Base-by-base conservation (phyloP, 2,329 filamentous ascomycete genomes). In the Ascosphaera apis region DNA sequence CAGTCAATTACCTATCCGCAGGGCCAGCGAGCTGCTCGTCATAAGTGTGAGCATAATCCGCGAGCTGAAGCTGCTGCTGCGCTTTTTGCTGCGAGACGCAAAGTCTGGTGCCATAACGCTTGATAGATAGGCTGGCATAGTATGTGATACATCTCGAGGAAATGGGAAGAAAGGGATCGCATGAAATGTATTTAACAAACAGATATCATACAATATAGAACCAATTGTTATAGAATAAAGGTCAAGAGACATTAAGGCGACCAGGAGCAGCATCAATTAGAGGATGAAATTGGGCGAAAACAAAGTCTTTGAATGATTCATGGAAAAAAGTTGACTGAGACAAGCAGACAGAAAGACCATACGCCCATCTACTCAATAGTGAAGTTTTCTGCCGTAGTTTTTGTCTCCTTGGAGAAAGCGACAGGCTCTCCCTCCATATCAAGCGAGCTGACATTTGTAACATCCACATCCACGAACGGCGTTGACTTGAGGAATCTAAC, bases 381-480 rank as follows among this genome's bases (percentile, higher is more conserved):
- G 49, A 55, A 61, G 31, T 53, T 53, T 38, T 62, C 58, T 5
- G 56, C 53, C 40, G 56, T 47, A 33, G 55, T 58, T 43, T 55
- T 58, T 35, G 61, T 44, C 19, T 56, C 54, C 51, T 62, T 62
- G 28, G 56, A 56, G 45, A 58, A 62, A 3, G 50, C 49, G 23
- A 59, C 51, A 19, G 49, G 51, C 41, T 62, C 55, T 18, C 55
- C 57, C 35, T 55, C 55, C 50, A 58, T 55, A 34, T 62, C 59
- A 38, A 62, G 41, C 25, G 61, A 42, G n/a, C 53, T 52, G 15
- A 57, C 56, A 35, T 48, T 46, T 18, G 47, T 49, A 34, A 95
- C 86, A 60, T 93, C 83, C 43, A 98, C 80, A 48, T 93, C 82
- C 35, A 95, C 69, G 54, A 81, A 92, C 18, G 88, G 86, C 39